phyloP scores from a whole-genome alignment of 495 filamentous ascomycete species.

The Pseudomonodictys pantanalensis region DNA sequence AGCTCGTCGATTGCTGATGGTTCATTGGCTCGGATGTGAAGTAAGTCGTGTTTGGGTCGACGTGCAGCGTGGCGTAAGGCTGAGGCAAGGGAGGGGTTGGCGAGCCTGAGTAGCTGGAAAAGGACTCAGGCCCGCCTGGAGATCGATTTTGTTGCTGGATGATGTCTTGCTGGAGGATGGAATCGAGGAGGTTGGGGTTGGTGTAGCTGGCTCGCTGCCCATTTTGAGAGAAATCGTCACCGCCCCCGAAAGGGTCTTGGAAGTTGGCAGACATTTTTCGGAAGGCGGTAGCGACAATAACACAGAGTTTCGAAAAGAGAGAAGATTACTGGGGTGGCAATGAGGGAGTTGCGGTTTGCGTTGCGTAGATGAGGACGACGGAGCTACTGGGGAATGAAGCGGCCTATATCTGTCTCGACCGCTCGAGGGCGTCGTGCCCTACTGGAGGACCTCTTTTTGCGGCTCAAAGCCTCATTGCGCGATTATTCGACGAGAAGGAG shows the following conservation, averaged over 20 bases:
- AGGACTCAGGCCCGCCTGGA: background rate
- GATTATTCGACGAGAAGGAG: background rate
- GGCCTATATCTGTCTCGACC: background rate
- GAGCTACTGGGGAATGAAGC: background rate
- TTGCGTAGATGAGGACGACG: background rate
- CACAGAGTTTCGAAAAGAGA: background rate
- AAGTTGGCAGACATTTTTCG: background rate
- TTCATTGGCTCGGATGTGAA: background rate
- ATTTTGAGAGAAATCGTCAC: background rate
- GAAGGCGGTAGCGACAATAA: background rate
- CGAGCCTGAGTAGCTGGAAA: background rate
- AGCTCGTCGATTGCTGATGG: background rate
- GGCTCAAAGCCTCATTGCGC: background rate
- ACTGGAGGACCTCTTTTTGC: background rate
- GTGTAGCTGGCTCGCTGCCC: background rate
- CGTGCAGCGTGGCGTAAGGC: background rate
- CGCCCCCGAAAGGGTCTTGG: background rate
- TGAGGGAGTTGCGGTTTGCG: background rate
- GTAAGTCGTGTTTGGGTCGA: background rate
- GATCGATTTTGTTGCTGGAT: background rate
- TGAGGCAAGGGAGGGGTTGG: background rate
- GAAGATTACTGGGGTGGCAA: background rate
- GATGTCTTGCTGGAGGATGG: background rate
- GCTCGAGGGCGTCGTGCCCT: background rate
- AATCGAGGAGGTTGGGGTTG: background rate